phyloP scores from a whole-genome alignment of 1,139 yeast genomes.

The Groenewaldozyma sp. region DNA sequence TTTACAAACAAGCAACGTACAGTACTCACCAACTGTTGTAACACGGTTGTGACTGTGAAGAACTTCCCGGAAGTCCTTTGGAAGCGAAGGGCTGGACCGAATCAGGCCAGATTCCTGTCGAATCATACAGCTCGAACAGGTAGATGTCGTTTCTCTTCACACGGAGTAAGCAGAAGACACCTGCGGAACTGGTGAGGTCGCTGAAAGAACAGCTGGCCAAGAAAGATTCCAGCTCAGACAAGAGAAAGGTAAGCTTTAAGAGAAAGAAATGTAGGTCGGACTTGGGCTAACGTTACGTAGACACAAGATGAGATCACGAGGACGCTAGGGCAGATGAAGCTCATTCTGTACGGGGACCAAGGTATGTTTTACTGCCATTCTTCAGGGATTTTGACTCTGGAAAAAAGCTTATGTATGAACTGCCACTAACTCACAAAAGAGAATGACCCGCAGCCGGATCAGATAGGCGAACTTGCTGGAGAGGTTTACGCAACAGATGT shows the following conservation, averaged over 20 bases:
- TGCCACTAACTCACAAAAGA: conserved; percentile 28
- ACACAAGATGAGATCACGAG: conserved; percentile 72
- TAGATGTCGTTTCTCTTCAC: conserved; percentile 83
- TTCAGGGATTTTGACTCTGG: conserved; percentile 13
- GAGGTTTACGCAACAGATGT: conserved; percentile 70
- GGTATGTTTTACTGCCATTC: conserved; percentile 1
- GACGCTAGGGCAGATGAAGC: conserved; percentile 56
- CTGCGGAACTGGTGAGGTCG: conserved; percentile 70
- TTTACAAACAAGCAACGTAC: too few relatives aligned
- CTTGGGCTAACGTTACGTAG: too few relatives aligned
- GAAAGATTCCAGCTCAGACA: conserved; percentile 42
- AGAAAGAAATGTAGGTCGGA: too few relatives aligned
- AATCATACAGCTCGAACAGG: too few relatives aligned
- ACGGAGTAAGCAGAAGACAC: conserved; percentile 77
- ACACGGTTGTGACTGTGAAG: too few relatives aligned
- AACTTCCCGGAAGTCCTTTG: too few relatives aligned
- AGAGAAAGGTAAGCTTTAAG: conserved; percentile 35
- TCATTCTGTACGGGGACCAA: conserved; percentile 68
- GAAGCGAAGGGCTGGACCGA: too few relatives aligned
- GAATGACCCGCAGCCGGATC: conserved; percentile 65
- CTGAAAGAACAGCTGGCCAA: conserved; percentile 55
- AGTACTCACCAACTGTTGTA: too few relatives aligned
- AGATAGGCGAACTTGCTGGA: conserved; percentile 55
- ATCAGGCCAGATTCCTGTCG: too few relatives aligned
- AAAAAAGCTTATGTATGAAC: conserved; percentile 2